Base-by-base conservation (phyloP, 202 grass and related monocot species). In the Dendrocalamus latiflorus region DNA sequence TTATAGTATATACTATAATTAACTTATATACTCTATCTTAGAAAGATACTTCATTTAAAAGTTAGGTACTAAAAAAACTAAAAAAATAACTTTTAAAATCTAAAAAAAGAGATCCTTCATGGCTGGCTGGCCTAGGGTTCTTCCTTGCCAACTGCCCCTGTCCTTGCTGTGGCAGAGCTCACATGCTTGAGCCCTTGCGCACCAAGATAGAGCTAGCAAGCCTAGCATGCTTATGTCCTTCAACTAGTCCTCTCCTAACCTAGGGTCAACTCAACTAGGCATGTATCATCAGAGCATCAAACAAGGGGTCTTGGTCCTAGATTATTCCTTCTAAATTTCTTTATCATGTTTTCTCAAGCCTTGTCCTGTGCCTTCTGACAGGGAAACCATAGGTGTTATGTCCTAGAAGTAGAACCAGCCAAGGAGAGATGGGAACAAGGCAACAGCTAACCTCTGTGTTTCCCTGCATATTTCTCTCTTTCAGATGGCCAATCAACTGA, bases 151-250 rank as follows among this genome's bases (percentile, higher is more conserved):
- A 74, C 70, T 48, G 67, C 45, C 21, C 21, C 17, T 22, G 45
- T 73, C 80, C 80, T 82, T 64, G 26, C 28, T 21, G 80, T 41
- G 69, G 55, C 68, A 74, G 80, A 41, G 80, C 15, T 74, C 80
- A 82, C 80, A 82, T 81, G 79, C 75, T 64, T 42, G 43, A 34
- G 20, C 4, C 1, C 34, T 37, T n/a, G 21, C 64, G 44, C 64
- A 56, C 36, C 39, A 57, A 57, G 49, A 80, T 55, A 80, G n/a
- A n/a, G n/a, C n/a, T n/a, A n/a, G 48, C 48, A 48, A 16, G 24
- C n/a, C n/a, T n/a, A n/a, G n/a, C n/a, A n/a, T 6, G 44, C 16
- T 54, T n/a, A 55, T 36, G 3, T 80, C n/a, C n/a, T n/a, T n/a
- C n/a, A n/a, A n/a, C n/a, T n/a, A n/a, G n/a, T n/a, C n/a, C n/a